Percentiles rank a stretch among this genome's conserved stretches.
Evolutionary conservation across 495 filamentous ascomycete species (phyloP).

Genomic region (Lophiostoma macrostomum): DNA sequence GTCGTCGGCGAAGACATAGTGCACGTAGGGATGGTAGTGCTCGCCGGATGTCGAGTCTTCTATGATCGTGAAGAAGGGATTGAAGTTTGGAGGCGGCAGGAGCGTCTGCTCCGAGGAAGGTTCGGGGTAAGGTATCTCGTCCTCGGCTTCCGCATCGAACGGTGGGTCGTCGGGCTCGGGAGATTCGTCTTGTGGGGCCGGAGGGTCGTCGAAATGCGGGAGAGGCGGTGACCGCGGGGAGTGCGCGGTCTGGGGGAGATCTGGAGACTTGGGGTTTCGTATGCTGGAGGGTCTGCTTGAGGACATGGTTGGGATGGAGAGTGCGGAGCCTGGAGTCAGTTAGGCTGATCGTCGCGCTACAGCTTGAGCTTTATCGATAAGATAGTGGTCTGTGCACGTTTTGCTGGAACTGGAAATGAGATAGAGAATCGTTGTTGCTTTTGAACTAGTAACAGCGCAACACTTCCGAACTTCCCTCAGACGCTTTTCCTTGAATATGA

Average conservation of each 20-base stretch:
- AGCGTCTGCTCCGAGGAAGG: conserved; percentile 33
- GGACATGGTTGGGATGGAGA: conserved; percentile 35
- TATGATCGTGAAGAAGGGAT: conserved; percentile 65
- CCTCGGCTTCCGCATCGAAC: conserved; percentile 18
- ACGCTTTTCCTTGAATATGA: too few relatives aligned
- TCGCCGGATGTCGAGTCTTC: conserved; percentile 54
- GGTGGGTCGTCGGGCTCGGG: conserved; percentile 37
- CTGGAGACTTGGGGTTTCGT: too few relatives aligned
- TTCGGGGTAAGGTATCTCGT: conserved; percentile 31
- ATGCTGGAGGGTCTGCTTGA: conserved; percentile 26
- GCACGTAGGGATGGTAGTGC: conserved; percentile 73
- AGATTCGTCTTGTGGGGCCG: conserved; percentile 46
- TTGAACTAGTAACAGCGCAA: too few relatives aligned
- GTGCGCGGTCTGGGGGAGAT: conserved; percentile 31
- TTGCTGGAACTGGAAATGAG: too few relatives aligned
- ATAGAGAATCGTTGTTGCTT: too few relatives aligned
- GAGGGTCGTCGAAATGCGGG: conserved; percentile 24
- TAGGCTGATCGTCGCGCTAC: conserved; percentile 7
- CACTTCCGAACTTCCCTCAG: too few relatives aligned
- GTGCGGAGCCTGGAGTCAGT: conserved; percentile 28
- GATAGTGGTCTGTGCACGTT: conserved; percentile 6
- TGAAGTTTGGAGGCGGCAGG: conserved; percentile 50
- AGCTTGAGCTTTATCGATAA: conserved; percentile 35
- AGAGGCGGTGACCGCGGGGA: conserved; percentile 31
- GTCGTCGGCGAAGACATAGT: conserved; percentile 69